Base-by-base conservation (phyloP, 2,329 filamentous ascomycete genomes). In the Aspergillus japonicus region DNA sequence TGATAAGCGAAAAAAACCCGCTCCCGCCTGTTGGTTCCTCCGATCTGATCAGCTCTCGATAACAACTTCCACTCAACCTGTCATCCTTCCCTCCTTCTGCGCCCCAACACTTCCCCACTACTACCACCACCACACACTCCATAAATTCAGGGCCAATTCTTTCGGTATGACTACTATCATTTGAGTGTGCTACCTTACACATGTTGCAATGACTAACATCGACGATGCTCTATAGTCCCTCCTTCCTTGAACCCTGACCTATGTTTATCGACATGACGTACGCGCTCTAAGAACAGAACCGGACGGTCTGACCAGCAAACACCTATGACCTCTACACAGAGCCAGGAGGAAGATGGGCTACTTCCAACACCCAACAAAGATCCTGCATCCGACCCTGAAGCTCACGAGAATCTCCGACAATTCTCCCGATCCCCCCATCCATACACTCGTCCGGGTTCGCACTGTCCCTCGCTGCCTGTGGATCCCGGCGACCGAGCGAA, bases 381-480 rank as follows among this genome's bases (percentile, higher is more conserved):
- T 57, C 60, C 62, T 53, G 58, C 64, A 10, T 59, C 64, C 35
- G 68, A 68, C 33, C 39, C 62, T 10, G 61, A 65, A 48, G 50
- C 62, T 31, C 47, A 57, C 4, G 66, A 72, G 33, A 53, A 69
- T 56, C 68, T 86, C 68, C 80, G 82, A 69, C 73, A 78, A 50
- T 79, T 84, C 62, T 83, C 82, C 56, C 84, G 88, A 66, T 87
- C 87, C 48, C 87, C 88, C 50, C 86, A 90, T 71, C 88, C 88
- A 1, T 90, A 90, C 68, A 85, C 86, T 68, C 85, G 82, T 68
- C 85, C 83, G 59, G 81, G 78, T 61, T 79, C 76, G 64, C 85
- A 87, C 68, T 77, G 87, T 12, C 81, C 81, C 23, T 80, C 69
- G 50, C 62, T 58, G 48, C 74, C 67, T 62, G 73, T 64, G 59